These are phyloP conservation scores for Erythrophleum ivorense DNA, from an alignment of 331 rosid species.

Conservation along the genomic window DNA sequence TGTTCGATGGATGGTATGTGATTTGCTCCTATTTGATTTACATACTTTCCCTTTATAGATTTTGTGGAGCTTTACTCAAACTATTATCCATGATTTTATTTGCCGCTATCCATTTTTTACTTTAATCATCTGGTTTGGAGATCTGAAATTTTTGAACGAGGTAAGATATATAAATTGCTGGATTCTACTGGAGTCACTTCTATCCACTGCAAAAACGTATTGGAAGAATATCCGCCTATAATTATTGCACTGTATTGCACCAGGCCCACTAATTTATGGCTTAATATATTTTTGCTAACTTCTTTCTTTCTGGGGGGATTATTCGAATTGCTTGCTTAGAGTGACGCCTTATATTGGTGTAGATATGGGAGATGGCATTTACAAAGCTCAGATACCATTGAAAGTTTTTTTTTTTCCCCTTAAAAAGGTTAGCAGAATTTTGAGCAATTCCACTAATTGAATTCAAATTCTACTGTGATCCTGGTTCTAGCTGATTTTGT, in stretches of 20 bases:
- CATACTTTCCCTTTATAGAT: conserved; percentile 4
- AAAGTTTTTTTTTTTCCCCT: neutral
- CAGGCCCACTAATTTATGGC: conserved; percentile 4
- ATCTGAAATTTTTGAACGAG: conserved; percentile 25
- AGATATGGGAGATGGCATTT: neutral
- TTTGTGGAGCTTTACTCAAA: conserved; percentile 31
- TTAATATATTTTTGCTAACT: conserved; percentile 10
- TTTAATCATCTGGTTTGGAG: conserved; percentile 34
- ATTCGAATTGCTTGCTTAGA: conserved; percentile 5
- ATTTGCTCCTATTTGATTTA: conserved; percentile 38
- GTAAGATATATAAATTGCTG: conserved; percentile 18
- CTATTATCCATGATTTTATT: conserved; percentile 3
- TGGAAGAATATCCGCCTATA: neutral
- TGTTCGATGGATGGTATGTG: conserved; percentile 90
- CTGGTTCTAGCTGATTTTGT: too few species aligned
- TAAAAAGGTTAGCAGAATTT: neutral
- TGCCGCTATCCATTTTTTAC: conserved; percentile 18
- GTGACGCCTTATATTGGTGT: neutral
- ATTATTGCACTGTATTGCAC: conserved; percentile 8
- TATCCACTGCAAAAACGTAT: neutral
- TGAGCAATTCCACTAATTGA: neutral
- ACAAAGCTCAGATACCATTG: neutral
- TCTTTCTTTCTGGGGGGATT: neutral
- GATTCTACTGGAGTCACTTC: conserved; percentile 7
- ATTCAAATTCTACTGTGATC: neutral